Percentiles rank a stretch among this genome's conserved stretches.
Conservation (phyloP, 2,329 filamentous ascomycete genomes). For the Stachybotrys chartarum region DNA sequence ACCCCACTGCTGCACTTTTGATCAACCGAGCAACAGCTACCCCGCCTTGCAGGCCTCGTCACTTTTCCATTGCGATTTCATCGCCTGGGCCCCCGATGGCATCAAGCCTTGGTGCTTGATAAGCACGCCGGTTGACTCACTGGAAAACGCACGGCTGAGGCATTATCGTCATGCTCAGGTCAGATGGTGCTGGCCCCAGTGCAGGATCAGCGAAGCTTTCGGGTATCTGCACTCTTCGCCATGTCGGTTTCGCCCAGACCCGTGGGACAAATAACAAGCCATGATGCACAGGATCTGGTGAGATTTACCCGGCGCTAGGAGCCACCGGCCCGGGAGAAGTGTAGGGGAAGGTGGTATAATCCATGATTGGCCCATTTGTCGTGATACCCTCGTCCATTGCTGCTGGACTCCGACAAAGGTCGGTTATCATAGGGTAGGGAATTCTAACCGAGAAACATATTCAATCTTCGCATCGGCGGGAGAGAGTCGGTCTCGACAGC, state of each 20-base stretch:
- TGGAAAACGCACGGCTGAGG: not conserved
- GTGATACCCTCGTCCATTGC: not conserved
- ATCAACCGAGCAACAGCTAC: not conserved
- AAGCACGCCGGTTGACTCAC: not conserved
- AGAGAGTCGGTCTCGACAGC: no score
- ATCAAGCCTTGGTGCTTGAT: not conserved
- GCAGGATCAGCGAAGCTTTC: not conserved
- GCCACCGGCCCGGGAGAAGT: not conserved
- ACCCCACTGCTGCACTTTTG: not conserved
- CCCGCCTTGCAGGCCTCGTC: not conserved
- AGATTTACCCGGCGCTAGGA: not conserved
- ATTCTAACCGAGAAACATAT: no score
- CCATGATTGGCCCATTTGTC: not conserved
- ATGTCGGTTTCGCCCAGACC: not conserved
- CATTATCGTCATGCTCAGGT: not conserved
- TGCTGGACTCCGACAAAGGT: not conserved
- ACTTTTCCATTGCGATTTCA: not conserved
- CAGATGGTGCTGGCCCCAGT: not conserved
- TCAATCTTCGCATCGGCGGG: no score
- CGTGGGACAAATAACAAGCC: not conserved
- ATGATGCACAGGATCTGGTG: not conserved
- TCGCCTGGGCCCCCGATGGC: not conserved
- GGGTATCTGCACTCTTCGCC: not conserved
- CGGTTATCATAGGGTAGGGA: no score
- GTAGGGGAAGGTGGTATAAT: not conserved